Percentiles rank a stretch among this genome's conserved stretches.
phyloP scores from a whole-genome alignment of 768 basidiomycete genomes.

The Pisolithus microcarpus region DNA sequence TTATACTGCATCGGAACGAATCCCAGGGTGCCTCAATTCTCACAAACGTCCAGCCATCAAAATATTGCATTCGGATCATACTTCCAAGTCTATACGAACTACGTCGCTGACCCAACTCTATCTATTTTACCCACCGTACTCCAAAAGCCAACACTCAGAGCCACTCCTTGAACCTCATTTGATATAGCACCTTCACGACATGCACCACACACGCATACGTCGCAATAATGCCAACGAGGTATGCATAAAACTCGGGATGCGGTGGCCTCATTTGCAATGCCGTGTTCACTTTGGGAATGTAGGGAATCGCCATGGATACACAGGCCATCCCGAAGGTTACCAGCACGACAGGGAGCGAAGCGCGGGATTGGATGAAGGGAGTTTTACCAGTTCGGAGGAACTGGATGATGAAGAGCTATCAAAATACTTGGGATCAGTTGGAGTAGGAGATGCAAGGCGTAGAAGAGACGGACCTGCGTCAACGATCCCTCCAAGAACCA shows the following conservation, averaged over 20 bases:
- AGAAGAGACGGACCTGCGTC: constrained; percentile 24
- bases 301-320: constrained; percentile 27
- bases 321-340: constrained; percentile 28
- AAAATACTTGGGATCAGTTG: neutral
- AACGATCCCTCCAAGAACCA: constrained; percentile 32
- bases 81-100: too few relatives aligned
- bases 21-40: too few relatives aligned
- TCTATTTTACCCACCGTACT: too few relatives aligned
- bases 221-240: constrained; percentile 15
- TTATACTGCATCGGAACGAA: too few relatives aligned
- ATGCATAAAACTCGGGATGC: constrained; percentile 22
- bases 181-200: constrained; percentile 21
- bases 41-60: too few relatives aligned
- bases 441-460: neutral
- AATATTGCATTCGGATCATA: too few relatives aligned
- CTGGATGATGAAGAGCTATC: constrained; percentile 27
- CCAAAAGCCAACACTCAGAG: constrained; percentile 8
- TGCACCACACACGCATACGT: constrained; percentile 22
- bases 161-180: constrained; percentile 25
- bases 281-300: constrained; percentile 25
- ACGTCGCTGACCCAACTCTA: too few relatives aligned
- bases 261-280: constrained; percentile 23
- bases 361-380: constrained; percentile 27
- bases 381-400: constrained; percentile 26
- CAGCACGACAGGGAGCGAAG: constrained; percentile 18